Conservation (phyloP, 306 rosid genomes). For the Prunus mira region DNA sequence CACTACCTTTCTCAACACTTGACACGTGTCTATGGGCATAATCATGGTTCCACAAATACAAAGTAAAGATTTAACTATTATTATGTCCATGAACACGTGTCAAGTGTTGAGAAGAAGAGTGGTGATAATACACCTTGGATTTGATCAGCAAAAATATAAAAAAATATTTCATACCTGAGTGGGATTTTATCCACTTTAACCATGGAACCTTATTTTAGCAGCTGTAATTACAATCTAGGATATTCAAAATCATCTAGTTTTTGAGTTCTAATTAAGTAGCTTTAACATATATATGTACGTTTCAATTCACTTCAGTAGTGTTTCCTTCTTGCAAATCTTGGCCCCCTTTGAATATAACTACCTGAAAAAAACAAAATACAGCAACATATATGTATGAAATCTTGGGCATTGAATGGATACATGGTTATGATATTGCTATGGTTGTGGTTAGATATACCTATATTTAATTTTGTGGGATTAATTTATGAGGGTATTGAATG, state of each 20-base stretch:
- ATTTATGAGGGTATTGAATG: slow-evolving; percentile 5
- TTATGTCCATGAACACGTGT: too few species aligned
- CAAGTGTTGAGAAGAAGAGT: too few species aligned
- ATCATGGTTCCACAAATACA: too few species aligned
- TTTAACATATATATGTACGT: neutral
- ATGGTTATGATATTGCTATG: neutral
- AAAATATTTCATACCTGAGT: neutral
- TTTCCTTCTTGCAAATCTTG: slow-evolving; percentile 39
- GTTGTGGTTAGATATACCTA: neutral
- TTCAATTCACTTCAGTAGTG: neutral
- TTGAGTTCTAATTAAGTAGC: neutral
- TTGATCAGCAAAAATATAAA: neutral
- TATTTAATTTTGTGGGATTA: neutral
- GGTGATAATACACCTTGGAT: rapidly evolving
- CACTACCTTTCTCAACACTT: too few species aligned
- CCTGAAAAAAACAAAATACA: slow-evolving; percentile 39
- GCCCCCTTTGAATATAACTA: slow-evolving; percentile 34
- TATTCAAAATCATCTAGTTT: neutral
- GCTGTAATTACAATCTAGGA: neutral
- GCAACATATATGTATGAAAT: neutral
- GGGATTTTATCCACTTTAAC: neutral
- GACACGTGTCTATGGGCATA: too few species aligned
- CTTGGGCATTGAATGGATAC: neutral
- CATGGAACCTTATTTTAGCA: neutral
- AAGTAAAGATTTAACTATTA: too few species aligned